Evolutionary conservation across 495 filamentous ascomycete genomes (phyloP), one percentile per base, ranked within the genome.

Genomic region (Talaromyces liani): DNA sequence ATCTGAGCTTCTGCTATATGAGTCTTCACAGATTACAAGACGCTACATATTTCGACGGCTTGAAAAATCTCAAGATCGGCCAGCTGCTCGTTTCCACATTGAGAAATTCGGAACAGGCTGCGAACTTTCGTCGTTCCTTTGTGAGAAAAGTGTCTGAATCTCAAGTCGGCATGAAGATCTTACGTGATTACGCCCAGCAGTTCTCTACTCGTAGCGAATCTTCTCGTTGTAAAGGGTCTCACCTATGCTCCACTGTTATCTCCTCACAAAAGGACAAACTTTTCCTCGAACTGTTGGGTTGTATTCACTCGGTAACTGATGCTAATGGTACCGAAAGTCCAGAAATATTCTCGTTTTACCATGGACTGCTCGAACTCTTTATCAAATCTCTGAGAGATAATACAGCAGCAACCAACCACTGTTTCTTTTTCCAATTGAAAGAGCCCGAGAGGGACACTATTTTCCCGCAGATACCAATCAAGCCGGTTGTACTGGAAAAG

Each of bases 331-430:
- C 53, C 3, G 20, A 31, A 1, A 34, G 45, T 24, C 14, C 0
- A 31, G 0, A 53, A 3, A 31, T 41, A 5, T 7, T 77, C 72
- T 31, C 77, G 72, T 2, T 61, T 59, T 18, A 68, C 4, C 51
- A 73, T 16, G 60, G 57, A 8, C 39, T 58, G 16, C 2, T 60
- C 14, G 16, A 27, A 0, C 20, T 25, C 1, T 64, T 58, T 20
- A 61, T 69, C 49, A 18, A 27, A 0, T 70, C 60, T 12, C 60
- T 68, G 10, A 49, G 6, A 31, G n/a, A n/a, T n/a, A n/a, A 22
- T 34, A 8, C 16, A 4, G 9, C 22, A 16, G 33, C 6, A 25
- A 16, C 22, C 14, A 22, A 2, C 3, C 22, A 0, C 18, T 64
- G 63, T 27, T n/a, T 34, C 8, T 63, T 63, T 58, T 22, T 14